Conservation (phyloP, 108 stramenopile genomes). For the Mediolabrus comicus region DNA sequence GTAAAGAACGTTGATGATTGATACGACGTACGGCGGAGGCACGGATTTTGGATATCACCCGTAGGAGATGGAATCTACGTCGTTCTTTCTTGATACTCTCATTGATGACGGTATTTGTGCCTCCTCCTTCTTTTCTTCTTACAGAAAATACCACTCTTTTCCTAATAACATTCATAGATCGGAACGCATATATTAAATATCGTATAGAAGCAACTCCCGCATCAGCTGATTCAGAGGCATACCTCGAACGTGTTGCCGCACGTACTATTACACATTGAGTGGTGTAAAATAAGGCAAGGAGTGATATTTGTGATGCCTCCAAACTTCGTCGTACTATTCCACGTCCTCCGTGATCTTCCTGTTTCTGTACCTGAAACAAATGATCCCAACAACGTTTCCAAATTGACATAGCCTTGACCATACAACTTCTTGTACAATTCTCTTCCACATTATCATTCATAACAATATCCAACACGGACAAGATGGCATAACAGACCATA, state of each 20-base stretch:
- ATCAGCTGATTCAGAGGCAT: conserved; percentile 26
- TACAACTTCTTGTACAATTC: conserved; percentile 17
- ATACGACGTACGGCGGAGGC: not conserved
- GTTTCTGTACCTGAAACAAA: conserved; percentile 4
- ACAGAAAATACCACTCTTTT: not conserved
- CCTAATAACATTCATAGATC: conserved; percentile 33
- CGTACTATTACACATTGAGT: conserved; percentile 16
- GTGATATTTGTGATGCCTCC: conserved; percentile 6
- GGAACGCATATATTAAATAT: conserved; percentile 27
- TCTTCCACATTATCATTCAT: conserved; percentile 26
- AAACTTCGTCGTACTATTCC: conserved; percentile 8
- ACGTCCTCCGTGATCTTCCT: not conserved
- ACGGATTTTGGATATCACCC: conserved; percentile 12
- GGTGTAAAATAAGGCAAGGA: conserved; percentile 19
- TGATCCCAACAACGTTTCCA: conserved; percentile 15
- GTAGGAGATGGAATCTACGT: not conserved
- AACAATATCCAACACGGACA: conserved; percentile 29
- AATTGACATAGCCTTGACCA: conserved; percentile 15
- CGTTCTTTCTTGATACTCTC: not conserved
- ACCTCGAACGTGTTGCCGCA: conserved; percentile 17
- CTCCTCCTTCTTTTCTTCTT: not conserved
- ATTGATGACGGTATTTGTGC: not conserved
- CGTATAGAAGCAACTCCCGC: conserved; percentile 26
- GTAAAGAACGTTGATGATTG: conserved; percentile 1
- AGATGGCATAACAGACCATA: conserved; percentile 18